phyloP scores from a whole-genome alignment of 1,284 basidiomycete genomes.

The Apiotrichum gracile region DNA sequence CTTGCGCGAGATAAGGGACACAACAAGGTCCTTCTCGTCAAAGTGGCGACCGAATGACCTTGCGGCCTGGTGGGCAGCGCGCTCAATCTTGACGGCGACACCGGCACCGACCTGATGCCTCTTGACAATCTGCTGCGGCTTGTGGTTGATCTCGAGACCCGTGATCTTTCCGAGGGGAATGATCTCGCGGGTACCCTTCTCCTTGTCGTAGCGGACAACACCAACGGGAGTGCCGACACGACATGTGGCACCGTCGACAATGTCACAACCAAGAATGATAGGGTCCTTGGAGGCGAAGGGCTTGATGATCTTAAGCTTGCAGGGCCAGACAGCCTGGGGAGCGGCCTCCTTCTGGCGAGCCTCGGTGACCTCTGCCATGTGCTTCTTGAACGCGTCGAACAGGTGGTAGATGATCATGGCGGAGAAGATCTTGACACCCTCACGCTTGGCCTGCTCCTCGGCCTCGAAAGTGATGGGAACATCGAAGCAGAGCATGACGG shows the following conservation, averaged over 20 bases:
- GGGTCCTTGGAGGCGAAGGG: constrained; percentile 96
- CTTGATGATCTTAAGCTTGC: constrained; percentile 84
- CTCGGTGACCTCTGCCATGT: constrained; percentile 87
- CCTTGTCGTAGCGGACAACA: constrained; percentile 77
- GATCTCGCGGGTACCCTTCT: constrained; percentile 82
- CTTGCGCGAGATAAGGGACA: constrained; percentile 82
- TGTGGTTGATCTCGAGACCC: constrained; percentile 90
- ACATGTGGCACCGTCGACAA: constrained; percentile 76
- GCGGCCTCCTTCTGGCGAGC: constrained; percentile 90
- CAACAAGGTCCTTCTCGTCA: constrained; percentile 90
- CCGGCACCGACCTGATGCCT: constrained; percentile 36
- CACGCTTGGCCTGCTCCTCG: constrained; percentile 82
- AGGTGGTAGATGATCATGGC: constrained; percentile 89
- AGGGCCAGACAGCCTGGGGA: constrained; percentile 95
- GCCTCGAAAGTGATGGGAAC: constrained; percentile 83
- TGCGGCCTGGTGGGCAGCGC: constrained; percentile 89
- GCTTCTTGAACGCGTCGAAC: constrained; percentile 96
- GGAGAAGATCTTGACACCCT: constrained; percentile 90
- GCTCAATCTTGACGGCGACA: constrained; percentile 98
- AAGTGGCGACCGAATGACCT: constrained; percentile 84
- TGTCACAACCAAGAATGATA: constrained; percentile 95
- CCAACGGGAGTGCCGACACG: constrained; percentile 94
- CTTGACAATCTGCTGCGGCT: constrained; percentile 76
- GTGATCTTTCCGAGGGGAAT: constrained; percentile 92
- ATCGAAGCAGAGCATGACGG: constrained; percentile 95